These are phyloP conservation scores for Russula sp. DNA, from an alignment of 768 basidiomycete species.

Conservation along the genomic window DNA sequence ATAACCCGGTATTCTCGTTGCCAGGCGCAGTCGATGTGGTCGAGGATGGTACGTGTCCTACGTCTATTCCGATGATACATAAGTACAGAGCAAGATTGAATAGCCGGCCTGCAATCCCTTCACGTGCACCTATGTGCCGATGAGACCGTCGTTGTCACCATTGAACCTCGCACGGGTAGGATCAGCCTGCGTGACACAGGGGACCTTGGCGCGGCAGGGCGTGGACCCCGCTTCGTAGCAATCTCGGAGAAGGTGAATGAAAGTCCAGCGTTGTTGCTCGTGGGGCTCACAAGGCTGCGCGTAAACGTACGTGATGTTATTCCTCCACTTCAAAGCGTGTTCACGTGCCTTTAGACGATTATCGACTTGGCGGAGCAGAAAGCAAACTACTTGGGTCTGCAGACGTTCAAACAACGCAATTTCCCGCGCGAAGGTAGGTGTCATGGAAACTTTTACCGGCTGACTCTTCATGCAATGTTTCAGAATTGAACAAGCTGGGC, in stretches of 20 bases:
- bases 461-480: slow-evolving; percentile 1
- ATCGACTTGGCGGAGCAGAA: slow-evolving; percentile 78
- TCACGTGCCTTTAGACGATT: slow-evolving; percentile 53
- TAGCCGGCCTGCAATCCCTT: slow-evolving; percentile 52
- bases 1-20: slow-evolving; percentile 51
- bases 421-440: slow-evolving; percentile 54
- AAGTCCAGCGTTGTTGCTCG: slow-evolving; percentile 51
- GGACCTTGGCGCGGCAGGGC: slow-evolving; percentile 65
- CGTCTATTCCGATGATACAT: neutral
- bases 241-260: slow-evolving; percentile 63
- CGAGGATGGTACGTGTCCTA: slow-evolving; percentile 41
- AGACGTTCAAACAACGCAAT: slow-evolving; percentile 61
- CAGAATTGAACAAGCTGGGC: slow-evolving; percentile 70
- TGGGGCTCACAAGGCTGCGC: slow-evolving; percentile 52
- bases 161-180: slow-evolving; percentile 75
- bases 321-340: neutral
- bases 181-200: slow-evolving; percentile 76
- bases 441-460: neutral
- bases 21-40: slow-evolving; percentile 52
- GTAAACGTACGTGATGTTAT: slow-evolving; percentile 43
- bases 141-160: slow-evolving; percentile 65
- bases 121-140: slow-evolving; percentile 68
- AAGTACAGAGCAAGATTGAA: neutral
- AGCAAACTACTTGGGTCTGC: slow-evolving; percentile 77
- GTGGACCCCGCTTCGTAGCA: slow-evolving; percentile 55